Base-by-base conservation (phyloP, 371 early-diverging fungal species). In the Mortierella sp. region DNA sequence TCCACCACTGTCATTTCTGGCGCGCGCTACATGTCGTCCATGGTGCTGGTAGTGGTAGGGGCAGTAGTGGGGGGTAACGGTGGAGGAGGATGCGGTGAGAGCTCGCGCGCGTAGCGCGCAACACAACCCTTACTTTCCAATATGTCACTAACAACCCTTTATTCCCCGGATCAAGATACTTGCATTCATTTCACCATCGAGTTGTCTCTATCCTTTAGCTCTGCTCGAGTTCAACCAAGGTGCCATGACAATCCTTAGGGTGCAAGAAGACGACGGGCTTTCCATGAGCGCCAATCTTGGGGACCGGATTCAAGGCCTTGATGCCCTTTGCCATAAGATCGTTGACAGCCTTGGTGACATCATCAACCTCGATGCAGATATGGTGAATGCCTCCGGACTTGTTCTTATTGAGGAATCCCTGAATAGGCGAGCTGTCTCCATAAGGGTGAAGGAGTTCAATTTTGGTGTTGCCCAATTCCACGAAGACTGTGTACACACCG, bases 251-350 rank as follows among this genome's bases (percentile, higher is more conserved):
- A 69, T 93, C 92, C 73, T 92, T 93, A 48, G 94, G 94, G 62
- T 93, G 93, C 64, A 93, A 71, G 51, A 93, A 93, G 41, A 92
- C 87, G 18, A 92, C 93, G 1, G 90, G 92, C 63, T 90, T 87
- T 8, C 88, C 87, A 61, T 92, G 93, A 3, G 93, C 93, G n/a
- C 94, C 93, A 60, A 91, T 93, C 81, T 93, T 92, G 50, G 92
- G 92, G 74, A 89, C 80, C 21, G 82, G 83, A 64, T 81, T 87
- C 21, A 93, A 79, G 45, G 85, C 68, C 49, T 92, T 83, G 50
- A 94, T 81, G 13, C 86, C 84, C 64, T 86, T 82, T 7, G 63
- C 76, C 59, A 80, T 86, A 31, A 93, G 79, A 30, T 86, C 83
- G 53, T 79, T 72, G 28, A 93, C 82, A 6, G 91, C 90, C 30